phyloP scores from a whole-genome alignment of 495 filamentous ascomycete species.

The Pyrenopolyporus hunteri region DNA sequence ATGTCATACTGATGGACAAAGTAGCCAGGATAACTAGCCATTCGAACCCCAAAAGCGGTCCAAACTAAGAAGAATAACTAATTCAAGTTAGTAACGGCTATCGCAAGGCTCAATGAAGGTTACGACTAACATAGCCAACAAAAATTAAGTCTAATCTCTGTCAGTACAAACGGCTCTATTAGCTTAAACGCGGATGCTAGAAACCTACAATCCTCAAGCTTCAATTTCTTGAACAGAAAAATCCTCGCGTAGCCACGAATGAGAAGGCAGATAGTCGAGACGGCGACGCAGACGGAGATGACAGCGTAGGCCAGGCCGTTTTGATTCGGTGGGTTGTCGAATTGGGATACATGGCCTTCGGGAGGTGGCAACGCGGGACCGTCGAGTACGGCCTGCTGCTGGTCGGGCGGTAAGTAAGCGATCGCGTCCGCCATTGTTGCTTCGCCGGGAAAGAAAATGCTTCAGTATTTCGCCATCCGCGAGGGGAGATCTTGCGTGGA shows the following conservation, averaged over 20 bases:
- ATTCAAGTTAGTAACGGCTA: neutral
- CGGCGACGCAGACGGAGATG: conserved; percentile 20
- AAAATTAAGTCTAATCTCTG: conserved; percentile 29
- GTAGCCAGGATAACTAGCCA: conserved; percentile 35
- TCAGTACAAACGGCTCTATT: neutral
- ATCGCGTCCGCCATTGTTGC: conserved; percentile 27
- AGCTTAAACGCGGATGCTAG: neutral
- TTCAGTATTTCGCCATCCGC: neutral
- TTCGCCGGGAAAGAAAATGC: conserved; percentile 10
- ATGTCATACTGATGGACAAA: conserved; percentile 45
- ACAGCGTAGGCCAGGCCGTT: conserved; percentile 35
- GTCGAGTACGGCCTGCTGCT: conserved; percentile 26
- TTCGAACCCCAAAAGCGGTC: conserved; percentile 14
- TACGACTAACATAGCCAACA: conserved; percentile 29
- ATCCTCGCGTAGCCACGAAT: conserved; percentile 34
- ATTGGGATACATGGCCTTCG: conserved; percentile 22
- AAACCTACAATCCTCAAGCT: conserved; percentile 34
- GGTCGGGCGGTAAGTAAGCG: conserved; percentile 24
- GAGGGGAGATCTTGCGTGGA: neutral
- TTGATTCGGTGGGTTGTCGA: conserved; percentile 39
- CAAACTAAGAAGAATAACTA: conserved; percentile 26
- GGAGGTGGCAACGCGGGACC: conserved; percentile 39
- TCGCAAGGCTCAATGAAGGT: neutral
- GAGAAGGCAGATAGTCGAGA: conserved; percentile 23
- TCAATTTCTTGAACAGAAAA: conserved; percentile 24